Conservation (phyloP, 139 green algal species). For the Micractinium sp. region DNA sequence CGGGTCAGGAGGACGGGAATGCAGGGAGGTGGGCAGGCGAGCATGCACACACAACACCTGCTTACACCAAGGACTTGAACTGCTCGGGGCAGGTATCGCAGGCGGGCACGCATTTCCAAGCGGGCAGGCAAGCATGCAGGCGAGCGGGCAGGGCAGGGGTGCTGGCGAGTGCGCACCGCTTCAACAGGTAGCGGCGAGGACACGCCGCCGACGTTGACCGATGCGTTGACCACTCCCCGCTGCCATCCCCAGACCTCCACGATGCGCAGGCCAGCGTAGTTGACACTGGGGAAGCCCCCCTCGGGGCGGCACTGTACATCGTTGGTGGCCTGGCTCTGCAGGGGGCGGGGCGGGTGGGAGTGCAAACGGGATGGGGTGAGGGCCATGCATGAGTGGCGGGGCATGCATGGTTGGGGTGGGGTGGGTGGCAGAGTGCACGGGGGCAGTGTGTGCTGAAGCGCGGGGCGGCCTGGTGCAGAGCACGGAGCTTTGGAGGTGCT, state of each 20-base stretch:
- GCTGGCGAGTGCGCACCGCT: background rate
- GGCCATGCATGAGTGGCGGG: too few relatives aligned
- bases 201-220: background rate
- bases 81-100: background rate
- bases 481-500: background rate
- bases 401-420: too few relatives aligned
- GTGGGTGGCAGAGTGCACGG: too few relatives aligned
- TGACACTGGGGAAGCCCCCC: background rate
- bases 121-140: background rate
- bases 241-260: slow-evolving; percentile 4
- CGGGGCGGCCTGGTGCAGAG: background rate
- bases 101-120: background rate
- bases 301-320: background rate
- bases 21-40: background rate
- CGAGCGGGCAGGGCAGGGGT: background rate
- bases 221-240: background rate
- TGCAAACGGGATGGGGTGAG: too few relatives aligned
- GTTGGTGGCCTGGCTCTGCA: background rate
- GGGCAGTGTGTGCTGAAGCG: too few relatives aligned
- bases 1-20: too few relatives aligned
- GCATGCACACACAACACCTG: too few relatives aligned
- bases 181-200: too few relatives aligned
- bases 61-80: too few relatives aligned
- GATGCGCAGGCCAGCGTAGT: background rate
- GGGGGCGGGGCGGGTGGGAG: too few relatives aligned